Percentiles rank a stretch among this genome's conserved stretches.
phyloP scores from a whole-genome alignment of 768 basidiomycete species.

The Coprinellus micaceus region DNA sequence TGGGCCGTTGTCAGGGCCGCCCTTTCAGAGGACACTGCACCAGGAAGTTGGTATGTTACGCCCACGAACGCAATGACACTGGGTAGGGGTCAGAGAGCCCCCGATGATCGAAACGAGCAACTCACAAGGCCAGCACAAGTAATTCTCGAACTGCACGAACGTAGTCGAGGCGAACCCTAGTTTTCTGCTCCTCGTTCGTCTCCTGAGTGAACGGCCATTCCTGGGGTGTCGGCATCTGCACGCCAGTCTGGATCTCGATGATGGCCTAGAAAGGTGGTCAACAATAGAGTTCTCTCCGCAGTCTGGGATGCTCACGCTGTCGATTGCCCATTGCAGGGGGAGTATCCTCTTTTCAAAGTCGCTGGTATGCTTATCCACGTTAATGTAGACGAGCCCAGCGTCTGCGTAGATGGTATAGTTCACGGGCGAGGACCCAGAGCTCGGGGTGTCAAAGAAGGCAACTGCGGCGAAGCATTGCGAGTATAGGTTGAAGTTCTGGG shows the following conservation, averaged over 20 bases:
- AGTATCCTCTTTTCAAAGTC: conserved; percentile 66
- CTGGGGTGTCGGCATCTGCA: conserved; percentile 50
- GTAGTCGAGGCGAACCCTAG: conserved; percentile 55
- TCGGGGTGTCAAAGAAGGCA: conserved; percentile 56
- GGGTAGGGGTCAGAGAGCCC: neutral
- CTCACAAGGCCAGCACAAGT: conserved; percentile 65
- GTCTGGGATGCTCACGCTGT: conserved; percentile 43
- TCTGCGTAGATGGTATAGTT: conserved; percentile 74
- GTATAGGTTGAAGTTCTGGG: conserved; percentile 67
- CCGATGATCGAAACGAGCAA: neutral
- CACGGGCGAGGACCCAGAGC: conserved; percentile 27
- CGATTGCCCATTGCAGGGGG: conserved; percentile 76
- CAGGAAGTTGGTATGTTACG: conserved; percentile 75
- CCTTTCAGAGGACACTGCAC: conserved; percentile 63
- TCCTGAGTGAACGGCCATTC: conserved; percentile 73
- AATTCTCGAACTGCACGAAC: conserved; percentile 58
- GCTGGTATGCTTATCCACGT: conserved; percentile 62
- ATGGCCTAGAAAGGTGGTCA: no score
- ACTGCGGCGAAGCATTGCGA: conserved; percentile 72
- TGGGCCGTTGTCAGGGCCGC: conserved; percentile 63
- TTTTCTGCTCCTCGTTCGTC: conserved; percentile 63
- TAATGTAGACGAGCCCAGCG: conserved; percentile 57
- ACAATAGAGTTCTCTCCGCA: no score
- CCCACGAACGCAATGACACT: conserved; percentile 72
- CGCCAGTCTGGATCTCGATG: conserved; percentile 63